These are phyloP conservation scores for Prunus padus DNA, from an alignment of 306 rosid species.

Conservation along the genomic window DNA sequence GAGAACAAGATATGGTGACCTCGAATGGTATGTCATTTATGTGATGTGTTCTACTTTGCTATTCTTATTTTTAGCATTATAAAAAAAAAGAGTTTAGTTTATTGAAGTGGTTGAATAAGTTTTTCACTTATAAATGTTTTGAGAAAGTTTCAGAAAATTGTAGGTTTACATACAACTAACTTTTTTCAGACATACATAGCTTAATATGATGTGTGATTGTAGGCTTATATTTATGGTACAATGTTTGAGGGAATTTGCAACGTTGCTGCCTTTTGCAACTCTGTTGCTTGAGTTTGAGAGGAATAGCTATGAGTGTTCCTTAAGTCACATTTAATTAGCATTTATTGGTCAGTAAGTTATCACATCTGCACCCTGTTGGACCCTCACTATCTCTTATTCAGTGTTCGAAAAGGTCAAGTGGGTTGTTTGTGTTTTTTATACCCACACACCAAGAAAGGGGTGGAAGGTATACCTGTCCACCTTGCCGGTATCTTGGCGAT, in stretches of 20 bases:
- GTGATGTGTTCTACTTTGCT: neutral
- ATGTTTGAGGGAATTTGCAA: too few species aligned
- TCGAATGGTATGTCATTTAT: conserved; percentile 54
- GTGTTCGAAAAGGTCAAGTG: neutral
- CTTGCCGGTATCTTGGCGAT: neutral
- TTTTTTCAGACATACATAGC: neutral
- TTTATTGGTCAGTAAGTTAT: neutral
- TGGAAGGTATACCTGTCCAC: neutral
- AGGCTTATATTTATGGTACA: neutral
- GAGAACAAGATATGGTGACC: conserved; percentile 57
- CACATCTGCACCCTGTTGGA: neutral
- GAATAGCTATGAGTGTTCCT: neutral
- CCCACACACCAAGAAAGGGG: neutral
- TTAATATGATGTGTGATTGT: neutral
- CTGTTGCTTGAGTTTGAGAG: neutral
- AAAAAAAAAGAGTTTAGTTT: neutral
- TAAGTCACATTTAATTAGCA: neutral
- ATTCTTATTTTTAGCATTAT: neutral
- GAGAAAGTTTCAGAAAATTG: neutral
- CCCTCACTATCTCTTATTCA: neutral
- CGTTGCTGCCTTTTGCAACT: neutral
- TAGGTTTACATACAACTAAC: neutral
- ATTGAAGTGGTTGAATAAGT: neutral
- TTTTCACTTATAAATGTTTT: neutral
- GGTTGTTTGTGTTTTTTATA: neutral